Evolutionary conservation across 495 filamentous ascomycete genomes (phyloP).

Genomic region (Xylaria venustula): DNA sequence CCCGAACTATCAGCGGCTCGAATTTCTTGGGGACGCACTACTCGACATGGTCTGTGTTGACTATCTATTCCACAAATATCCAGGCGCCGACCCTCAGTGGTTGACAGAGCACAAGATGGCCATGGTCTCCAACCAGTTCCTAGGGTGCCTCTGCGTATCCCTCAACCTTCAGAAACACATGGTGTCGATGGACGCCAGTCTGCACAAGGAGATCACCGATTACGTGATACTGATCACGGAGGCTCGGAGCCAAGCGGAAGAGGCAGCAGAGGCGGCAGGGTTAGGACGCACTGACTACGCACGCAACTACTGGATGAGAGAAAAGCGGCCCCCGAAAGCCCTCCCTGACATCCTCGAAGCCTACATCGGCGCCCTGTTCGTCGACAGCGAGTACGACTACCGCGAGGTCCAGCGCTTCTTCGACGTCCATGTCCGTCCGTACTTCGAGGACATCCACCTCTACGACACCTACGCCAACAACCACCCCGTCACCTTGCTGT

Average conservation of each 20-base stretch:
- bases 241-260: constrained; percentile 48
- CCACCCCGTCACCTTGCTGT: constrained; percentile 64
- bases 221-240: constrained; percentile 68
- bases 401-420: constrained; percentile 74
- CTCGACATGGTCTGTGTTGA: constrained; percentile 86
- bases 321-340: constrained; percentile 76
- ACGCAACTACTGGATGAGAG: constrained; percentile 76
- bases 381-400: constrained; percentile 85
- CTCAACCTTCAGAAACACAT: constrained; percentile 77
- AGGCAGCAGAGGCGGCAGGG: constrained; percentile 31
- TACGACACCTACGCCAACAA: constrained; percentile 89
- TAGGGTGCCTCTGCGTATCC: constrained; percentile 75
- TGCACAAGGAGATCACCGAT: constrained; percentile 63
- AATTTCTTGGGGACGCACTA: constrained; percentile 89
- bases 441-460: constrained; percentile 82
- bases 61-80: constrained; percentile 72
- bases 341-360: constrained; percentile 88
- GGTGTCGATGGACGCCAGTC: constrained; percentile 53
- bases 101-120: constrained; percentile 99
- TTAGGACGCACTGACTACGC: constrained; percentile 44
- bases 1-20: constrained; percentile 87
- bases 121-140: constrained; percentile 96
- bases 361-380: constrained; percentile 86
- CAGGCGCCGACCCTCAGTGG: constrained; percentile 88
- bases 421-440: constrained; percentile 64